phyloP scores from a whole-genome alignment of 768 basidiomycete genomes.

The Chalciporus pseudorubinellus region DNA sequence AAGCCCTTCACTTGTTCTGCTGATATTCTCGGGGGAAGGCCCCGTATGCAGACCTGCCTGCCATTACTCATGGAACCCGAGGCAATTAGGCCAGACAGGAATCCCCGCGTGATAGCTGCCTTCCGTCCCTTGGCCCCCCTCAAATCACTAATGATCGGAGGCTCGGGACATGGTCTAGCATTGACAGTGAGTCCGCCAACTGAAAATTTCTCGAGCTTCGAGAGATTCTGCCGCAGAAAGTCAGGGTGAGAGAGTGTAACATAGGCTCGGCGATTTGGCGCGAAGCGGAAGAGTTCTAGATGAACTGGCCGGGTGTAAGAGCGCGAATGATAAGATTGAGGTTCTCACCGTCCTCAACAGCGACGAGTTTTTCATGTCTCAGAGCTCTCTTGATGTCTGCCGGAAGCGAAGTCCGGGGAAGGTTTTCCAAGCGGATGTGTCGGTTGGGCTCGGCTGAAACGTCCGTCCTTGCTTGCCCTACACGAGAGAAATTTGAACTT shows the following conservation, averaged over 20 bases:
- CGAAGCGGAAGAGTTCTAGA: constrained; percentile 58
- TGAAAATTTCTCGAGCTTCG: constrained; percentile 40
- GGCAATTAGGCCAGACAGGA: constrained; percentile 42
- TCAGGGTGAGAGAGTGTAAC: constrained; percentile 52
- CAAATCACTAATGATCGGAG: constrained; percentile 23
- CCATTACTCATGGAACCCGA: constrained; percentile 52
- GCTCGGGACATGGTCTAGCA: constrained; percentile 32
- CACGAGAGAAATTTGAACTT: constrained; percentile 1
- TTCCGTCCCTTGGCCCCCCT: constrained; percentile 43
- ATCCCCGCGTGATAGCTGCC: constrained; percentile 37
- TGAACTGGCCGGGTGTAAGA: constrained; percentile 41
- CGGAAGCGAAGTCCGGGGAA: constrained; percentile 54
- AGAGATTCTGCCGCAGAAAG: constrained; percentile 40
- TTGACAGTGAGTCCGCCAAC: constrained; percentile 45
- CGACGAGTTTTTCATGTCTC: constrained; percentile 40
- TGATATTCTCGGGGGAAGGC: constrained; percentile 52
- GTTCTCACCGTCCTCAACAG: constrained; percentile 40
- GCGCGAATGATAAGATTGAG: background rate
- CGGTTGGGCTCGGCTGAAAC: constrained; percentile 24
- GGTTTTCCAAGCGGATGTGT: constrained; percentile 47
- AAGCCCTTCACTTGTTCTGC: constrained; percentile 36
- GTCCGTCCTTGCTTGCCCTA: constrained; percentile 5
- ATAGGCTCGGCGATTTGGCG: constrained; percentile 56
- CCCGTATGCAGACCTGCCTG: constrained; percentile 57
- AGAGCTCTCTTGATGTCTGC: constrained; percentile 52